Conservation (phyloP, 2,329 filamentous ascomycete species). For the Epichloe scottii region DNA sequence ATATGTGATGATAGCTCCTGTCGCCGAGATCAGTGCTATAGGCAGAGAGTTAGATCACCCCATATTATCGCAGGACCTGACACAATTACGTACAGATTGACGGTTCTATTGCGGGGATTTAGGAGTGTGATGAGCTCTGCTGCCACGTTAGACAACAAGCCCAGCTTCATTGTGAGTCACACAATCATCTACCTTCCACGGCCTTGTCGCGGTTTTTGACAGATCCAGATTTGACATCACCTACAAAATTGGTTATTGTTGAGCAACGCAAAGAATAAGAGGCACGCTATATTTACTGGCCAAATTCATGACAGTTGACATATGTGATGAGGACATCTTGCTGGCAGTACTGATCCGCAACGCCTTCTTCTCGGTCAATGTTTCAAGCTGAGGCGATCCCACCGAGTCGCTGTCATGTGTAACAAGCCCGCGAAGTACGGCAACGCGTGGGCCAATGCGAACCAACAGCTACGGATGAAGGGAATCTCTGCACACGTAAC, state of each 20-base stretch:
- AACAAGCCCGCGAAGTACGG: neutral
- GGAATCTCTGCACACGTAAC: neutral
- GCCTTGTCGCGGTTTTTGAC: constrained; percentile 27
- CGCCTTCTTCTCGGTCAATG: neutral
- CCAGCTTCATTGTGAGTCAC: neutral
- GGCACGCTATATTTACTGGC: constrained; percentile 15
- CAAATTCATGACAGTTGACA: constrained; percentile 21
- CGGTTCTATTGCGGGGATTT: constrained; percentile 21
- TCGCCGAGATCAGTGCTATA: constrained; percentile 44
- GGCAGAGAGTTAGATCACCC: neutral
- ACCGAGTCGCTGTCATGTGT: neutral
- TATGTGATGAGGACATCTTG: constrained; percentile 21
- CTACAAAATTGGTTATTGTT: constrained; percentile 12
- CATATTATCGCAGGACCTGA: neutral
- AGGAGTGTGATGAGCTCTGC: constrained; percentile 26
- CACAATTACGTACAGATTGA: constrained; percentile 24
- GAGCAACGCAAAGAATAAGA: constrained; percentile 4
- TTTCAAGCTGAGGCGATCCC: neutral
- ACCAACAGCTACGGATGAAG: neutral
- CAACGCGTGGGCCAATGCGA: neutral
- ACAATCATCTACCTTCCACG: constrained; percentile 24
- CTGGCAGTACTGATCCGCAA: neutral
- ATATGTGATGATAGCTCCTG: constrained; percentile 68
- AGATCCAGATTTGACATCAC: constrained; percentile 21
- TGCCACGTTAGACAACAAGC: neutral